Conservation (phyloP, 2,329 filamentous ascomycete genomes). For the Epichloe baconii region DNA sequence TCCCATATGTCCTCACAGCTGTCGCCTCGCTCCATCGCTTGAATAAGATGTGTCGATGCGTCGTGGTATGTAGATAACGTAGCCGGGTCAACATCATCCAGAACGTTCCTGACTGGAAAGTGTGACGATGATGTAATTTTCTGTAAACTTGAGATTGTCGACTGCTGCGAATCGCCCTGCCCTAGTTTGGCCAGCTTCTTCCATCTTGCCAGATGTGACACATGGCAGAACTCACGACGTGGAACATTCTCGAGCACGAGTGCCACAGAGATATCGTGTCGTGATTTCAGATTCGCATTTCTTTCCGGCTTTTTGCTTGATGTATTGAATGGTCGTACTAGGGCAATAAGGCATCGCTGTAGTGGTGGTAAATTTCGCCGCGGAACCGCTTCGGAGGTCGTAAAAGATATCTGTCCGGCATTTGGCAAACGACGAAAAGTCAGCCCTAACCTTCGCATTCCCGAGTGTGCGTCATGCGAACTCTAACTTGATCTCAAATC, state of each 20-base stretch:
- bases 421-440: slow-evolving; percentile 8
- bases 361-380: not conserved
- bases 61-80: slow-evolving; percentile 7
- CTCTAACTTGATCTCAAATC: slow-evolving; percentile 2
- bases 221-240: not conserved
- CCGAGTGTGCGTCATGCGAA: slow-evolving; percentile 11
- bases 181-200: slow-evolving; percentile 10
- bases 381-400: not conserved
- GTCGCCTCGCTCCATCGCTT: slow-evolving; percentile 9
- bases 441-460: slow-evolving; percentile 18
- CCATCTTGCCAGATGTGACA: slow-evolving; percentile 7
- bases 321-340: slow-evolving; percentile 7
- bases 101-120: not conserved
- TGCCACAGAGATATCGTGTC: not conserved
- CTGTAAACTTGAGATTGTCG: not conserved
- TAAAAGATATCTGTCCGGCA: not conserved
- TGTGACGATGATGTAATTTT: not conserved
- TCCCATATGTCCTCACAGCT: slow-evolving; percentile 16
- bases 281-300: not conserved
- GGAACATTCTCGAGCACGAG: not conserved
- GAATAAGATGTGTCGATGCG: slow-evolving; percentile 11
- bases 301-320: not conserved
- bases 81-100: slow-evolving; percentile 1
- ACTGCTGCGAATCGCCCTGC: slow-evolving; percentile 3
- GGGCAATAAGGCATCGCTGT: slow-evolving; percentile 8